Base-by-base conservation (phyloP, 2,329 filamentous ascomycete genomes). In the Exophiala lecanii-corni region DNA sequence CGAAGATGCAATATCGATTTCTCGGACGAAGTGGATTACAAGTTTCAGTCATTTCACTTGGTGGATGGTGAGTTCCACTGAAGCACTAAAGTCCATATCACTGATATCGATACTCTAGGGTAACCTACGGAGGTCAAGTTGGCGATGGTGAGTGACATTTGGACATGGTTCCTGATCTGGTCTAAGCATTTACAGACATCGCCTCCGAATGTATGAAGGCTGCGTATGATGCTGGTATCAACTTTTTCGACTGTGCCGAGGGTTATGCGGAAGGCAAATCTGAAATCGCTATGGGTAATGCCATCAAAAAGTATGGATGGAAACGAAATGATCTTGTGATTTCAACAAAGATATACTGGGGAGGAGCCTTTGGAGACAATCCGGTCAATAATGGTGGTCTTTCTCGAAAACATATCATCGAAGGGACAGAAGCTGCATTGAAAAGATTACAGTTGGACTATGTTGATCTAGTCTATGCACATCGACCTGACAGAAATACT, bases 51-150 rank as follows among this genome's bases (percentile, higher is more conserved):
- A 82, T 89, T 50, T 82, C 81, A 2, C 71, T 89, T 2, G 84
- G 69, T 21, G 67, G 66, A 42, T 69, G 65, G 66, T 57, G 39
- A n/a, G 23, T 31, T 15, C 9, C 26, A 13, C 35, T n/a, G n/a
- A n/a, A n/a, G n/a, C n/a, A n/a, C n/a, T n/a, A n/a, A 10, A 37
- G 6, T 9, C 30, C 12, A 25, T 4, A 4, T 10, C 13, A 31
- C 36, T 46, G 19, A 43, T 4, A 42, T 3, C 12, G 13, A 4
- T 13, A 6, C 36, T 3, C 19, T 33, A 46, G 81, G 81, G 71
- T 89, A 39, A 88, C 84, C 1, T 87, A 86, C 53, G 84, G 84
- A 41, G 83, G 82, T 13, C 81, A 86, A 54, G 79, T 86, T 20
- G 79, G 81, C 42, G 75, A 79, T 59, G 78, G 80, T 80, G 67